Evolutionary conservation across 176 grass and related monocot species (phyloP).

Genomic region (Rhynchospora pubera): DNA sequence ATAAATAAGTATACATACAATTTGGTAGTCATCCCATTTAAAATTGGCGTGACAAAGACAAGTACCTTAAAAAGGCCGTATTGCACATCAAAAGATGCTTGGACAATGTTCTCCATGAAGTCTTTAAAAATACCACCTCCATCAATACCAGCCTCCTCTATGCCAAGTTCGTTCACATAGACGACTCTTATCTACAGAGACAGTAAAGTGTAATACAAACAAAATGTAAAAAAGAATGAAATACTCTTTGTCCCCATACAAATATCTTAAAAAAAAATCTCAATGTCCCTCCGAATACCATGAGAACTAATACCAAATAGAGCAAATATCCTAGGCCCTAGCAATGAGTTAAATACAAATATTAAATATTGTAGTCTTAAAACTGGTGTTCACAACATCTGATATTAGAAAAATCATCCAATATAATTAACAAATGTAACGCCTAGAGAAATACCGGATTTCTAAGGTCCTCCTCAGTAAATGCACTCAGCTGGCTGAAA

Average conservation of each 20-base stretch:
- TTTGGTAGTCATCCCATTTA: neutral
- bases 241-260: neutral
- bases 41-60: neutral
- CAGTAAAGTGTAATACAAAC: slow-evolving; percentile 13
- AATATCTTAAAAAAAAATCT: neutral
- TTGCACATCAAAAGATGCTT: slow-evolving; percentile 94
- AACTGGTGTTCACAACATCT: neutral
- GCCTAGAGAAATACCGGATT: slow-evolving; percentile 52
- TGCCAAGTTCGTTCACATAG: slow-evolving; percentile 86
- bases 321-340: neutral
- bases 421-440: slow-evolving; percentile 1
- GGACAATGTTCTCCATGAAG: slow-evolving; percentile 99
- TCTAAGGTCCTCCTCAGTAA: slow-evolving; percentile 88
- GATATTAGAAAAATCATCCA: neutral
- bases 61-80: slow-evolving; percentile 92
- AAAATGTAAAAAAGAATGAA: neutral
- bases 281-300: neutral
- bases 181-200: slow-evolving; percentile 70
- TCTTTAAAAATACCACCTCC: slow-evolving; percentile 99
- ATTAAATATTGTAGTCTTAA: neutral
- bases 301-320: neutral
- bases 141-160: slow-evolving; percentile 96
- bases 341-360: neutral
- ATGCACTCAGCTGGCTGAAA: slow-evolving; percentile 72
- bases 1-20: slow-evolving; percentile 8